phyloP scores from a whole-genome alignment of 140 eudicot species.

The Erigeron philadelphicus region DNA sequence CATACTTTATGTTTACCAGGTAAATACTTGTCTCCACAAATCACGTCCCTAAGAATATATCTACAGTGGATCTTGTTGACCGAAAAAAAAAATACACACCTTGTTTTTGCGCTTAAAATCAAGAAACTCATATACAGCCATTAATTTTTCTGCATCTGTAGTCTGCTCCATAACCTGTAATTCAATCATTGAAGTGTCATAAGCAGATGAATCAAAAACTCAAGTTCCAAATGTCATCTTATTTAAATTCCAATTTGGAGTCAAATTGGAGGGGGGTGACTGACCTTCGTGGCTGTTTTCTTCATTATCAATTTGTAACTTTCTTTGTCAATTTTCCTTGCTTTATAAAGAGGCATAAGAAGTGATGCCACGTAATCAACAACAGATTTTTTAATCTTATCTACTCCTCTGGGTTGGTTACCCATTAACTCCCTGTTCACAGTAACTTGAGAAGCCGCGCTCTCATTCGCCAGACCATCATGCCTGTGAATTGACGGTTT shows the following conservation, averaged over 20 bases:
- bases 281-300: slow-evolving; percentile 94
- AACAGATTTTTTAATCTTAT: slow-evolving; percentile 69
- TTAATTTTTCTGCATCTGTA: slow-evolving; percentile 78
- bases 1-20: background rate
- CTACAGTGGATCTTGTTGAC: background rate
- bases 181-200: slow-evolving; percentile 10
- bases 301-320: slow-evolving; percentile 91
- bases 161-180: slow-evolving; percentile 88
- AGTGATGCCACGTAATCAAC: slow-evolving; percentile 91
- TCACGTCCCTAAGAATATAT: background rate
- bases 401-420: slow-evolving; percentile 67
- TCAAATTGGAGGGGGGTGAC: slow-evolving; percentile 3
- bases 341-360: slow-evolving; percentile 97
- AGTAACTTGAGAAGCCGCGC: slow-evolving; percentile 72
- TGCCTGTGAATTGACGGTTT: slow-evolving; percentile 38
- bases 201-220: slow-evolving; percentile 1
- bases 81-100: slow-evolving; percentile 33
- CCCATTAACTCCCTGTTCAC: slow-evolving; percentile 52
- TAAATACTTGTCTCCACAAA: background rate
- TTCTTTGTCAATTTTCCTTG: slow-evolving; percentile 82
- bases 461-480: slow-evolving; percentile 50
- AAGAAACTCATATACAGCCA: slow-evolving; percentile 85
- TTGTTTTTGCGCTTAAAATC: slow-evolving; percentile 94
- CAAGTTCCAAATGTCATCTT: slow-evolving; percentile 7
- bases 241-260: background rate